Evolutionary conservation across 352 stramenopile species (phyloP).

Genomic region (Phytophthora rubi): DNA sequence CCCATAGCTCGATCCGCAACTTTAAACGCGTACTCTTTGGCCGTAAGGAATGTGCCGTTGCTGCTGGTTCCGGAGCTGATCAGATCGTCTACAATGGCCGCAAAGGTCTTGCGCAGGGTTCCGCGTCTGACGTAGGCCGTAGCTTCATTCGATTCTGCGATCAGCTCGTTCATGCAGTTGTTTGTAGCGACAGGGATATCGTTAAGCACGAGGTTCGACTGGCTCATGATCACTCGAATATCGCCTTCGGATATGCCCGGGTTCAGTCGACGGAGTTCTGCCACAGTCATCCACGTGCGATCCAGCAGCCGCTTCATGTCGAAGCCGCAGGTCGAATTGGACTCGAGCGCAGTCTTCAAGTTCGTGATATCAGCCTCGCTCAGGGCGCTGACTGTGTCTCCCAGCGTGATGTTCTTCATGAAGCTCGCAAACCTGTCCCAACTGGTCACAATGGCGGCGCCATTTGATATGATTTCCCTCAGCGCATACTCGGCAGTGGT

Average conservation of each 20-base stretch:
- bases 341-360: constrained; percentile 35
- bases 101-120: constrained; percentile 54
- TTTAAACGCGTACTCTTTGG: constrained; percentile 44
- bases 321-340: constrained; percentile 40
- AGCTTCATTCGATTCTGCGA: constrained; percentile 21
- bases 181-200: constrained; percentile 56
- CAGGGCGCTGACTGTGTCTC: constrained; percentile 22
- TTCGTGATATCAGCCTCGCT: constrained; percentile 28
- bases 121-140: constrained; percentile 43
- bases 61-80: constrained; percentile 44
- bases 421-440: constrained; percentile 38
- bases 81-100: constrained; percentile 49
- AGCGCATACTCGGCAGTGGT: constrained; percentile 42
- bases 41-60: constrained; percentile 38
- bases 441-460: constrained; percentile 37
- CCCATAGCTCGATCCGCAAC: constrained; percentile 51
- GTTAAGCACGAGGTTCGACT: constrained; percentile 54
- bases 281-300: constrained; percentile 44
- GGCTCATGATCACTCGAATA: constrained; percentile 41
- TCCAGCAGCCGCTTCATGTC: constrained; percentile 43
- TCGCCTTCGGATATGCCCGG: constrained; percentile 37
- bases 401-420: constrained; percentile 41
- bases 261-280: constrained; percentile 30
- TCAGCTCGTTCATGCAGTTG: constrained; percentile 45
- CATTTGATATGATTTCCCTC: constrained; percentile 42